Conservation (phyloP, 2,329 filamentous ascomycete genomes). For the Aspergillus glaucus region DNA sequence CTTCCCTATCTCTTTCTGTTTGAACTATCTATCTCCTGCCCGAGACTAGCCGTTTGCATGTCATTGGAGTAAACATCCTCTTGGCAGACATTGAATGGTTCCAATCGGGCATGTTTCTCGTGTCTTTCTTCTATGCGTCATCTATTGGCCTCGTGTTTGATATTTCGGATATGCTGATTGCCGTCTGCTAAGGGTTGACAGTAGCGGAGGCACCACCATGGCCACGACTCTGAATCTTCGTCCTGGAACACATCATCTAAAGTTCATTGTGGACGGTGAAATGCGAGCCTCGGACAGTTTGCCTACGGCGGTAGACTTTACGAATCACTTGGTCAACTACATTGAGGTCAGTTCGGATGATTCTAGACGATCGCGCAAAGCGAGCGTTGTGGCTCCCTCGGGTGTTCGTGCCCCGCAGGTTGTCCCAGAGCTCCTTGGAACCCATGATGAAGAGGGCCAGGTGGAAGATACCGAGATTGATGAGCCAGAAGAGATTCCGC, state of each 20-base stretch:
- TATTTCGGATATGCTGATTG: neutral
- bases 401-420: conserved; percentile 42
- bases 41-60: neutral
- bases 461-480: conserved; percentile 38
- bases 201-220: conserved; percentile 51
- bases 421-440: conserved; percentile 29
- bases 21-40: neutral
- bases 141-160: conserved; percentile 7
- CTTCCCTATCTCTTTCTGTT: conserved; percentile 5
- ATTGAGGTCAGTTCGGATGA: conserved; percentile 84
- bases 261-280: conserved; percentile 89
- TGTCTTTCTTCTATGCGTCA: neutral
- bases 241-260: conserved; percentile 91
- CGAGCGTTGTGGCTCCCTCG: conserved; percentile 30
- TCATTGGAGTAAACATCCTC: neutral
- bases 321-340: conserved; percentile 97
- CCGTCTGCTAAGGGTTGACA: conserved; percentile 3
- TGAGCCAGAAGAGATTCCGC: conserved; percentile 50
- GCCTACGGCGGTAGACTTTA: conserved; percentile 94
- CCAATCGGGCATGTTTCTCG: neutral
- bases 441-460: conserved; percentile 24
- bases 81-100: neutral
- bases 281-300: conserved; percentile 84
- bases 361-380: conserved; percentile 35
- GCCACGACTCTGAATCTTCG: conserved; percentile 75